A percentile compares a stretch with the other conserved stretches of the same genome.
Evolutionary conservation across 2,329 filamentous ascomycete genomes (phyloP).

Genomic region (Acephala macrosclerotiorum): DNA sequence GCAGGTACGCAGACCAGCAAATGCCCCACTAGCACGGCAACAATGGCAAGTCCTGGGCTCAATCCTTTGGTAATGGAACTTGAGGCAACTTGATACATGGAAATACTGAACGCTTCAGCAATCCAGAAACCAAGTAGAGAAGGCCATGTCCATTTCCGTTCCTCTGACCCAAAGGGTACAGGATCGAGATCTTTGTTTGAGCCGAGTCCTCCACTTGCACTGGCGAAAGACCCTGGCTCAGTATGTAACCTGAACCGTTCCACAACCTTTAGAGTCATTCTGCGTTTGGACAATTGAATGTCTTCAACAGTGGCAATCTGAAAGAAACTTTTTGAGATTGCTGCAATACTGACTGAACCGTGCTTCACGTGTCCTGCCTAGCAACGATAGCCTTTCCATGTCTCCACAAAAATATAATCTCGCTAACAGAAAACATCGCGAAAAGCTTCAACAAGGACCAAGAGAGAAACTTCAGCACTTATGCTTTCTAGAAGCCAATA

Average conservation of each 20-base stretch:
- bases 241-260: slow-evolving; percentile 30
- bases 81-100: slow-evolving; percentile 39
- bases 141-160: slow-evolving; percentile 38
- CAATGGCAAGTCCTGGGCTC: slow-evolving; percentile 35
- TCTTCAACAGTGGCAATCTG: not conserved
- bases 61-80: slow-evolving; percentile 38
- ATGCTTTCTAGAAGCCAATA: not conserved
- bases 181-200: slow-evolving; percentile 39
- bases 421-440: slow-evolving; percentile 3
- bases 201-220: slow-evolving; percentile 22
- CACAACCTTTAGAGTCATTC: slow-evolving; percentile 26
- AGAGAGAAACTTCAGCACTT: not conserved
- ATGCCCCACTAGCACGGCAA: slow-evolving; percentile 61
- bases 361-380: slow-evolving; percentile 1
- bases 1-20: slow-evolving; percentile 62
- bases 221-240: slow-evolving; percentile 30
- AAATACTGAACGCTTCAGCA: slow-evolving; percentile 40
- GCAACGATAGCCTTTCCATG: slow-evolving; percentile 1
- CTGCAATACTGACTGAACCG: slow-evolving; percentile 1
- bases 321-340: not conserved
- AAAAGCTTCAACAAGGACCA: not conserved
- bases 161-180: slow-evolving; percentile 34
- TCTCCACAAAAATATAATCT: not conserved
- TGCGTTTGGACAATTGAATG: not conserved
- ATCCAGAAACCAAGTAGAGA: slow-evolving; percentile 40